Conservation (phyloP, 208 protist genomes). For the Acanthamoeba triangularis region DNA sequence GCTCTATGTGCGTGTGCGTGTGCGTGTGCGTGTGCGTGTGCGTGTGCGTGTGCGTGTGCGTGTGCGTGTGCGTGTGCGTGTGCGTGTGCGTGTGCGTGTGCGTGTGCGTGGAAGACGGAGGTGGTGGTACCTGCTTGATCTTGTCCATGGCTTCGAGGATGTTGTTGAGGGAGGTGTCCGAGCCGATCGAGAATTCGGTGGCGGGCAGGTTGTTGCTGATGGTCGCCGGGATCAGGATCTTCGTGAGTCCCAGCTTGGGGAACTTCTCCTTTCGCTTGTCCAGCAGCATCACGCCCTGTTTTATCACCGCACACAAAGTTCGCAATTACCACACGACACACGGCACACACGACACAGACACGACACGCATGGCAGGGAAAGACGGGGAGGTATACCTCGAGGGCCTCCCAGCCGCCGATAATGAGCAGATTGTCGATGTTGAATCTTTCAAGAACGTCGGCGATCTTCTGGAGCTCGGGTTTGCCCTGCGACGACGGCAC, state of each 20-base stretch:
- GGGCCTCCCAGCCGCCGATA: conserved; percentile 89
- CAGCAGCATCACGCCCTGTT: conserved; percentile 31
- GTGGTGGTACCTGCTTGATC: conserved; percentile 86
- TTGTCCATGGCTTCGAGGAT: conserved; percentile 85
- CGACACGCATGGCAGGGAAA: not conserved
- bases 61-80: too few species aligned
- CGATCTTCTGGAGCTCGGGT: conserved; percentile 75
- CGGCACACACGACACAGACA: not conserved
- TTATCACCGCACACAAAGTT: conserved; percentile 32
- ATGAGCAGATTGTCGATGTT: conserved; percentile 82
- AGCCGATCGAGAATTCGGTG: conserved; percentile 85
- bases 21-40: too few species aligned
- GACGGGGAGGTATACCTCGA: conserved; percentile 29
- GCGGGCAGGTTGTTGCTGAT: conserved; percentile 87
- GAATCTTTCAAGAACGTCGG: conserved; percentile 60
- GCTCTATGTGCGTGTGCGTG: not conserved
- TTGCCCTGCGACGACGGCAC: conserved; percentile 45
- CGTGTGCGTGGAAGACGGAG: not conserved
- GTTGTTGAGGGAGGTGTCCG: conserved; percentile 89
- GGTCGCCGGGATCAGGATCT: conserved; percentile 87
- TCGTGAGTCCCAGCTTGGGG: conserved; percentile 67
- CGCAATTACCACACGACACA: too few species aligned
- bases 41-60: not conserved
- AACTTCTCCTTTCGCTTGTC: conserved; percentile 62
- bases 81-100: too few species aligned